Evolutionary conservation across 371 early-diverging fungal genomes (phyloP).

Genomic region (Haplosporangium sp.): DNA sequence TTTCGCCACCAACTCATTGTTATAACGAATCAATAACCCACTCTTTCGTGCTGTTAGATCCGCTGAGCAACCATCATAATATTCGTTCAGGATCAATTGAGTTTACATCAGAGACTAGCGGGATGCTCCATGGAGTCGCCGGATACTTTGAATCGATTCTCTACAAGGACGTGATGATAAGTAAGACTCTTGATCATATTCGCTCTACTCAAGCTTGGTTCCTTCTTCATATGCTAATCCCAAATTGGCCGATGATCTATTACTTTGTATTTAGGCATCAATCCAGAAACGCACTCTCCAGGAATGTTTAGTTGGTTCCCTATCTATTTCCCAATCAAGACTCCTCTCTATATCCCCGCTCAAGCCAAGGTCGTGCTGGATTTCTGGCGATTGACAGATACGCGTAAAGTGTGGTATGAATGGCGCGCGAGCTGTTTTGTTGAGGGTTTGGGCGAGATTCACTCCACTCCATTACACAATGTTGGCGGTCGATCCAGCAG

Average conservation of each 20-base stretch:
- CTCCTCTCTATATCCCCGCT: constrained; percentile 74
- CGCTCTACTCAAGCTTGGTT: not conserved
- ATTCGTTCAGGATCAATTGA: constrained; percentile 63
- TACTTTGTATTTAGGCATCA: constrained; percentile 61
- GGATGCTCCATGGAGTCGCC: constrained; percentile 91
- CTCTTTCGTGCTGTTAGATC: constrained; percentile 35
- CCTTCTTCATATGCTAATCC: not conserved
- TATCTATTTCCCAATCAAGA: constrained; percentile 89
- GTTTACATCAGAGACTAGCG: constrained; percentile 68
- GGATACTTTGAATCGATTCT: constrained; percentile 94
- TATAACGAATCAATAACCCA: not conserved
- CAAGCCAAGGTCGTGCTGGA: constrained; percentile 72
- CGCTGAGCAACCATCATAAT: constrained; percentile 80
- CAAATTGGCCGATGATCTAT: not conserved
- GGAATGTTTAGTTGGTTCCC: constrained; percentile 98
- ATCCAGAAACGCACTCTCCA: constrained; percentile 86
- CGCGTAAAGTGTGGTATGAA: constrained; percentile 94
- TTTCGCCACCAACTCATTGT: not conserved
- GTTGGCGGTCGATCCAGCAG: constrained; percentile 43
- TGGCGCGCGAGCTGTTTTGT: constrained; percentile 71
- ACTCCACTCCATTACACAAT: constrained; percentile 35
- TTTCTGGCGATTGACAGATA: constrained; percentile 86
- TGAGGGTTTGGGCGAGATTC: constrained; percentile 41
- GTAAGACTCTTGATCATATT: constrained; percentile 38
- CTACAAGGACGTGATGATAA: constrained; percentile 85